These are phyloP conservation scores for Capsicum pubescens DNA, from an alignment of 257 asterid species.

Conservation along the genomic window DNA sequence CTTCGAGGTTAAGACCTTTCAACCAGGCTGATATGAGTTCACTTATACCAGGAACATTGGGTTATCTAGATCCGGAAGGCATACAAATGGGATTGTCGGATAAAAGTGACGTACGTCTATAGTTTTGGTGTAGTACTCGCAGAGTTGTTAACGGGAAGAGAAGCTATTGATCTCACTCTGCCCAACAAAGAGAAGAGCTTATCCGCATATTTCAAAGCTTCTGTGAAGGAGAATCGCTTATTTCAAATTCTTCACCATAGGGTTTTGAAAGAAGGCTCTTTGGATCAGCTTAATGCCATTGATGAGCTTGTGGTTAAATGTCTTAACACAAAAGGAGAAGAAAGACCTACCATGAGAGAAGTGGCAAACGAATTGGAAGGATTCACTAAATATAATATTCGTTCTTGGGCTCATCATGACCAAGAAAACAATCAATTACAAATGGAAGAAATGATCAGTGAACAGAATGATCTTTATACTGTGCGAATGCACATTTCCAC, in stretches of 20 bases:
- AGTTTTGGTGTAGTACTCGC: neutral
- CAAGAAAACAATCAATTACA: neutral
- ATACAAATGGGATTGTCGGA: constrained; percentile 8
- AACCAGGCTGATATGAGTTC: neutral
- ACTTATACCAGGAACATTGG: neutral
- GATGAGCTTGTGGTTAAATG: constrained; percentile 8
- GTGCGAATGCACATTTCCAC: neutral
- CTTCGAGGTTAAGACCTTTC: constrained; percentile 19
- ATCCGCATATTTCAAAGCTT: neutral
- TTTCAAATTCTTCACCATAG: neutral
- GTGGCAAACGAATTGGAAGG: constrained; percentile 1
- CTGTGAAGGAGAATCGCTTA: constrained; percentile 12
- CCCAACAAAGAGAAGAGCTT: neutral
- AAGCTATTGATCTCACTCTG: neutral
- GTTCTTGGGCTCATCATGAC: neutral
- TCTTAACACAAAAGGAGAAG: constrained; percentile 15
- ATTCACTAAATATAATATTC: neutral
- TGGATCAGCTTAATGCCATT: constrained; percentile 1
- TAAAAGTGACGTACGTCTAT: neutral
- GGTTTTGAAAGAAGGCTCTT: neutral
- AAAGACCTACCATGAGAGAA: constrained; percentile 23
- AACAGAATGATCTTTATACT: constrained; percentile 1
- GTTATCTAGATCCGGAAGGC: constrained; percentile 1
- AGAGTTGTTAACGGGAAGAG: neutral
- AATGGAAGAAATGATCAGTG: neutral